These are phyloP conservation scores for Colletotrichum falcatum DNA, from an alignment of 2,329 filamentous ascomycete species.

Conservation along the genomic window DNA sequence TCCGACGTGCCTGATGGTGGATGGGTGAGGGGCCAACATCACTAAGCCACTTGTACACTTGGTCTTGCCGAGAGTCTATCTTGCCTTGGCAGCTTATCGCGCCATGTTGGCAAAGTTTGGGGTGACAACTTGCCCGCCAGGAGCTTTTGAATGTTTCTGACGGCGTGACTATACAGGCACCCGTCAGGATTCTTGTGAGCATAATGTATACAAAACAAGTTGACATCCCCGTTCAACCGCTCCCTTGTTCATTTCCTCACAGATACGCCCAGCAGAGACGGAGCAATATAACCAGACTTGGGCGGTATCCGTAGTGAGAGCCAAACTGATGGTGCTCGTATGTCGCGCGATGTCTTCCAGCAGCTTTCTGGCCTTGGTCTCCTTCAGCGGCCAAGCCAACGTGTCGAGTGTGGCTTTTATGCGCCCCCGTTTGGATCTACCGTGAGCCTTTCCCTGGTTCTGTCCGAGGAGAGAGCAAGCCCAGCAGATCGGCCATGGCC, in stretches of 20 bases:
- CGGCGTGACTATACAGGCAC: not conserved
- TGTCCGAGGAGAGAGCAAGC: not conserved
- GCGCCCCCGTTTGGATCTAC: not conserved
- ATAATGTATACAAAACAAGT: not conserved
- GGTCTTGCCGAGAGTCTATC: not conserved
- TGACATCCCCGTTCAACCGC: not conserved
- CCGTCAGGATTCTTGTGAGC: not conserved
- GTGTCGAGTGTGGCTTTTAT: not conserved
- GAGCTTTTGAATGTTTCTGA: not conserved
- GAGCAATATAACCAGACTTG: not conserved
- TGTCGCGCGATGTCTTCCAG: not conserved
- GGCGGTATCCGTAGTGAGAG: not conserved
- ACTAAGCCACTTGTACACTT: not conserved
- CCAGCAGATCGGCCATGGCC: not conserved
- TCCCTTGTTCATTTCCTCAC: not conserved
- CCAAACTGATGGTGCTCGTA: not conserved
- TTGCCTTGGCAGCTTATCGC: not conserved
- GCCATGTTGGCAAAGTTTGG: not conserved
- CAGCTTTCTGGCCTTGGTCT: not conserved
- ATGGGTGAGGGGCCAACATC: not conserved
- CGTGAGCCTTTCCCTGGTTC: fast-evolving
- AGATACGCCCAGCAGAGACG: too few species aligned
- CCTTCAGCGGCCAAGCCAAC: conserved; percentile 10
- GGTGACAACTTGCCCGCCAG: not conserved
- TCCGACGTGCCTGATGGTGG: fast-evolving